Evolutionary conservation across 805 yeast genomes (phyloP).

Genomic region (Lipomyces anomalus): DNA sequence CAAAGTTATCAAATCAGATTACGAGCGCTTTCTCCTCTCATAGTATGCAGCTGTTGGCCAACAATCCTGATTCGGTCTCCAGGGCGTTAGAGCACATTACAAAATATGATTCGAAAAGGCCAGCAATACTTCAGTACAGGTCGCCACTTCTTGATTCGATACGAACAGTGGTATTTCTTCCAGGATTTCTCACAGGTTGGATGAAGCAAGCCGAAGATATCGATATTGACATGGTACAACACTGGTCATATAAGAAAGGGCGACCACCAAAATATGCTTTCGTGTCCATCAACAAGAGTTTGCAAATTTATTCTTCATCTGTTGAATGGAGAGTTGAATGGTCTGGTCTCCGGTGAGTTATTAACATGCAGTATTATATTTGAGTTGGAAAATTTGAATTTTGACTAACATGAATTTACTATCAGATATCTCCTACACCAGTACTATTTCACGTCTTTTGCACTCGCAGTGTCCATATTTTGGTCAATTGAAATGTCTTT

Average conservation of each 20-base stretch:
- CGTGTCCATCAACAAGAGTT: slow-evolving; percentile 27
- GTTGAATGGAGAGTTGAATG: slow-evolving; percentile 29
- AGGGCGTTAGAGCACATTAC: slow-evolving; percentile 7
- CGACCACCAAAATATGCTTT: slow-evolving; percentile 13
- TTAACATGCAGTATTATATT: too few relatives aligned
- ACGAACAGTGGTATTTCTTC: slow-evolving; percentile 29
- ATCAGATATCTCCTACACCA: slow-evolving; percentile 32
- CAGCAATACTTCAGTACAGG: slow-evolving; percentile 32
- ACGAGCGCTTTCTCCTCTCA: slow-evolving; percentile 5
- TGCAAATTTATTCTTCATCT: slow-evolving; percentile 26
- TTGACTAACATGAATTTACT: too few relatives aligned
- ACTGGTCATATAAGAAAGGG: slow-evolving; percentile 12
- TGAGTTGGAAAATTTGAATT: too few relatives aligned
- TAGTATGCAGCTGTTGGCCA: slow-evolving; percentile 8
- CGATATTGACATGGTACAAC: slow-evolving; percentile 25
- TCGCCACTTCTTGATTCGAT: slow-evolving; percentile 28
- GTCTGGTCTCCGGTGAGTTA: slow-evolving; percentile 32
- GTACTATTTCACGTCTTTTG: slow-evolving; percentile 23
- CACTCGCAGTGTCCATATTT: slow-evolving; percentile 27
- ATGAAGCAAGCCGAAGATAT: slow-evolving; percentile 26
- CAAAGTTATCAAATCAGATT: slow-evolving; percentile 15
- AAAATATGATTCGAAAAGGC: slow-evolving; percentile 15
- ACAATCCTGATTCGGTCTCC: slow-evolving; percentile 6
- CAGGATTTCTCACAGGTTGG: slow-evolving; percentile 30
- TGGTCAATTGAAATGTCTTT: slow-evolving; percentile 28